These are phyloP conservation scores for Trametes cinnabarina DNA, from an alignment of 768 basidiomycete genomes.

Conservation along the genomic window DNA sequence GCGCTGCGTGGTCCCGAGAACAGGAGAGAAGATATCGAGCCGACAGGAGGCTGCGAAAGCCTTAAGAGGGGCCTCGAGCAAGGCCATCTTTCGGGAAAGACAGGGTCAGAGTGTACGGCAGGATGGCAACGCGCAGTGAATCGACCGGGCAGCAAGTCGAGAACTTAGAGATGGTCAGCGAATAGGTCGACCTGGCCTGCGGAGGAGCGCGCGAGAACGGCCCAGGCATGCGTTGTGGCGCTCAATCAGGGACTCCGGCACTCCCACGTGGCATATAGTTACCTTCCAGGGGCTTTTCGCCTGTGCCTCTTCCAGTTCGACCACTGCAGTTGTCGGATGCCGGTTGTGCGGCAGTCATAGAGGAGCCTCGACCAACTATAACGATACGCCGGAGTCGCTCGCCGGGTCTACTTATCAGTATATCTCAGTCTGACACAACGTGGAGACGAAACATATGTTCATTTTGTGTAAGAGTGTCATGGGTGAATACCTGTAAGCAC, in stretches of 20 bases:
- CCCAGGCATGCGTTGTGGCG: constrained; percentile 9
- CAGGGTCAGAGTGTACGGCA: constrained; percentile 19
- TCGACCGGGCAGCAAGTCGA: constrained; percentile 13
- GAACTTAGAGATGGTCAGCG: constrained; percentile 9
- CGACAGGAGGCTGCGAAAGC: background rate
- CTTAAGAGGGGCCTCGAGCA: constrained; percentile 16
- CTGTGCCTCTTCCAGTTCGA: constrained; percentile 4
- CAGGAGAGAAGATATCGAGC: background rate
- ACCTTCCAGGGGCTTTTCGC: background rate
- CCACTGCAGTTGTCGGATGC: background rate
- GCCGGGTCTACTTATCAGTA: no score
- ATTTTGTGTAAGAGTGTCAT: no score
- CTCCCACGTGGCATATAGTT: background rate
- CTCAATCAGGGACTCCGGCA: constrained; percentile 1
- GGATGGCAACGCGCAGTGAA: constrained; percentile 13
- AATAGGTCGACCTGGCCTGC: constrained; percentile 15
- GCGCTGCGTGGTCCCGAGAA: background rate
- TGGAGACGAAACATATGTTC: no score
- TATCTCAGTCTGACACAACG: no score
- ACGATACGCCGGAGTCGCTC: no score
- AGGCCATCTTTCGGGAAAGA: constrained; percentile 8
- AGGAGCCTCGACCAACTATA: no score
- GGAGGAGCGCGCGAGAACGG: constrained; percentile 18
- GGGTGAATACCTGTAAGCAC: background rate
- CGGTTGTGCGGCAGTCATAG: background rate